Evolutionary conservation across 176 grass and related monocot genomes (phyloP).

Genomic region (Aegilops umbellulata): DNA sequence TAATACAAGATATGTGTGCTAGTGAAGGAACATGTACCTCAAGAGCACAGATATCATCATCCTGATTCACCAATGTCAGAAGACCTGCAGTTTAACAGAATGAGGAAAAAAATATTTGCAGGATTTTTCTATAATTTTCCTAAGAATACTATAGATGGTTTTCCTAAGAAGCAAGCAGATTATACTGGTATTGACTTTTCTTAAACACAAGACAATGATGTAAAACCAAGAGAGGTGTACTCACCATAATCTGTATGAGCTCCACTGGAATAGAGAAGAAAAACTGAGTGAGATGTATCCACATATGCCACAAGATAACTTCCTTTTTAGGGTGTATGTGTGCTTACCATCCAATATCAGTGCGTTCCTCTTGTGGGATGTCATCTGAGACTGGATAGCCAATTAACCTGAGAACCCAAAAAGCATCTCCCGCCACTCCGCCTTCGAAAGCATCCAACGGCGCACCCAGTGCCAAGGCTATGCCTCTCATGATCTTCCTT

Average conservation of each 20-base stretch:
- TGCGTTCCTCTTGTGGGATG: slow-evolving; percentile 67
- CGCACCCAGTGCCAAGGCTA: slow-evolving; percentile 81
- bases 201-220: neutral
- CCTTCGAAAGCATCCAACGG: slow-evolving; percentile 78
- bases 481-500: slow-evolving; percentile 94
- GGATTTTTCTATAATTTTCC: neutral
- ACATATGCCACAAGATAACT: neutral
- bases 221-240: slow-evolving; percentile 13
- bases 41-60: slow-evolving; percentile 84
- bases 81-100: slow-evolving; percentile 52
- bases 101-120: neutral
- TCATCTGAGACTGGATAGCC: slow-evolving; percentile 82
- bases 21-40: slow-evolving; percentile 45
- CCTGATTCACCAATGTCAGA: slow-evolving; percentile 92
- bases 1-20: neutral
- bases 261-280: slow-evolving; percentile 41
- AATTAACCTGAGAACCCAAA: slow-evolving; percentile 87
- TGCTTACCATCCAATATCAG: slow-evolving; percentile 82
- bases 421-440: slow-evolving; percentile 54
- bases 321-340: neutral
- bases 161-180: neutral
- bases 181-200: neutral
- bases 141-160: neutral
- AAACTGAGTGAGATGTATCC: slow-evolving; percentile 18
- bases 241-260: slow-evolving; percentile 97